Evolutionary conservation across 352 stramenopile genomes (phyloP).

Genomic region (Phytopythium cucurbitacearum): DNA sequence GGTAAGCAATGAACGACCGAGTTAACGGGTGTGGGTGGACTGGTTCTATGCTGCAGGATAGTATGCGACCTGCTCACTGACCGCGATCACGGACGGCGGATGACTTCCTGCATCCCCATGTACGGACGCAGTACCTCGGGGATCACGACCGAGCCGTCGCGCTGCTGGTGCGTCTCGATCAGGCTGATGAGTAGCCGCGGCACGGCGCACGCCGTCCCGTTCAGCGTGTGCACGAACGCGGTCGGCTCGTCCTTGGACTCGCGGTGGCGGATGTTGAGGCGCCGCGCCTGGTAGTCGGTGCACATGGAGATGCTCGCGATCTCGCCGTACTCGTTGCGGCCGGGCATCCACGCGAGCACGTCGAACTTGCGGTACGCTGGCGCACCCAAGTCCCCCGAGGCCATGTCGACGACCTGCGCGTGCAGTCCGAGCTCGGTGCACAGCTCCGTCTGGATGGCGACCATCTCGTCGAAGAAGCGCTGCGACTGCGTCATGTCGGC

Average conservation of each 20-base stretch:
- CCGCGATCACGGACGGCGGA: constrained; percentile 17
- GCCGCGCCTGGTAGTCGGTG: constrained; percentile 86
- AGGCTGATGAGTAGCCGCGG: constrained; percentile 82
- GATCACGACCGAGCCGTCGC: constrained; percentile 74
- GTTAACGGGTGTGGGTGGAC: too few relatives aligned
- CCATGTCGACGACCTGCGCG: constrained; percentile 84
- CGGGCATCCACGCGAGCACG: constrained; percentile 85
- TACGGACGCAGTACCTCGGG: constrained; percentile 76
- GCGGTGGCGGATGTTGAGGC: constrained; percentile 85
- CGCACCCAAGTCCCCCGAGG: constrained; percentile 70
- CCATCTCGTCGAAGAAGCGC: constrained; percentile 74
- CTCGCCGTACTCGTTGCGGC: constrained; percentile 71
- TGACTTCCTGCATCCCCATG: constrained; percentile 72
- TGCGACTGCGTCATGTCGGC: constrained; percentile 64
- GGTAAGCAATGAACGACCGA: too few relatives aligned
- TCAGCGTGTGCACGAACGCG: constrained; percentile 86
- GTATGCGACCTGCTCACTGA: too few relatives aligned
- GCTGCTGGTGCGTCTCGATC: constrained; percentile 81
- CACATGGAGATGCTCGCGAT: constrained; percentile 87
- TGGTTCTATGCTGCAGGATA: too few relatives aligned
- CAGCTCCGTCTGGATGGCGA: constrained; percentile 72
- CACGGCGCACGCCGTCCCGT: constrained; percentile 80
- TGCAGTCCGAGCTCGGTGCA: constrained; percentile 77
- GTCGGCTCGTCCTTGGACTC: constrained; percentile 47
- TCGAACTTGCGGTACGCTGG: constrained; percentile 87